phyloP scores from a whole-genome alignment of 768 basidiomycete species.

The Cystobasidiopsis lactophilus region DNA sequence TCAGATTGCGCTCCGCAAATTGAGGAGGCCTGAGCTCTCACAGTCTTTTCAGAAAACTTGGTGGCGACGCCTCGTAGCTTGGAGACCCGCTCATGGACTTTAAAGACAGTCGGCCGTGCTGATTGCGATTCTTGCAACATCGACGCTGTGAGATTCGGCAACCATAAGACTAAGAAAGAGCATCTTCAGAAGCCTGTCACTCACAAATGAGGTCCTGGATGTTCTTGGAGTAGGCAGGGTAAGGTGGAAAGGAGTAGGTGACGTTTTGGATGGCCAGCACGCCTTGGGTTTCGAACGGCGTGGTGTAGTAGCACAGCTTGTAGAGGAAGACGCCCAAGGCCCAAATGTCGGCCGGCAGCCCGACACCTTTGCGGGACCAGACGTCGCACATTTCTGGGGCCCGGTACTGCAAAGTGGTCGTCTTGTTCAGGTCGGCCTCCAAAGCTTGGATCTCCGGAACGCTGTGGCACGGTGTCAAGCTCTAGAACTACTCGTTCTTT shows the following conservation, averaged over 20 bases:
- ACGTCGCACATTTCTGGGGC: conserved; percentile 98
- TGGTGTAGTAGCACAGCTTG: conserved; percentile 98
- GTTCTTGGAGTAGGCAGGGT: conserved; percentile 10
- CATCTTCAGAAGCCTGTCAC: no score
- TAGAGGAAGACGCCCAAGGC: conserved; percentile 88
- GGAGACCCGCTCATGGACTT: conserved; percentile 63
- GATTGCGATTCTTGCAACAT: conserved; percentile 82
- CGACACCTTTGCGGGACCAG: conserved; percentile 55
- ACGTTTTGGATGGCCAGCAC: conserved; percentile 90
- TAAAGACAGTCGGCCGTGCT: conserved; percentile 69
- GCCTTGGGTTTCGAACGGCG: conserved; percentile 95
- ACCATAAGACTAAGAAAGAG: conserved; percentile 2
- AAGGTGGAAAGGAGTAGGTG: conserved; percentile 41
- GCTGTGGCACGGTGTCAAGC: no score
- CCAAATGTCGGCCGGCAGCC: conserved; percentile 49
- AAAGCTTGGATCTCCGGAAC: conserved; percentile 65
- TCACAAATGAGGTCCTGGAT: conserved; percentile 18
- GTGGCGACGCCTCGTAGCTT: conserved; percentile 33
- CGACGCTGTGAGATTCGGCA: conserved; percentile 30
- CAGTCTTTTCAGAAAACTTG: not conserved
- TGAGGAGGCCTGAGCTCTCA: no score
- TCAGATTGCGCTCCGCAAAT: no score
- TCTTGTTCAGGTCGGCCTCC: conserved; percentile 75
- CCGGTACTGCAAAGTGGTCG: conserved; percentile 90
- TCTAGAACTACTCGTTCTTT: no score